Evolutionary conservation across 2,329 filamentous ascomycete genomes (phyloP), one percentile per base, ranked within the genome.

Genomic region (Tolypocladium paradoxum): DNA sequence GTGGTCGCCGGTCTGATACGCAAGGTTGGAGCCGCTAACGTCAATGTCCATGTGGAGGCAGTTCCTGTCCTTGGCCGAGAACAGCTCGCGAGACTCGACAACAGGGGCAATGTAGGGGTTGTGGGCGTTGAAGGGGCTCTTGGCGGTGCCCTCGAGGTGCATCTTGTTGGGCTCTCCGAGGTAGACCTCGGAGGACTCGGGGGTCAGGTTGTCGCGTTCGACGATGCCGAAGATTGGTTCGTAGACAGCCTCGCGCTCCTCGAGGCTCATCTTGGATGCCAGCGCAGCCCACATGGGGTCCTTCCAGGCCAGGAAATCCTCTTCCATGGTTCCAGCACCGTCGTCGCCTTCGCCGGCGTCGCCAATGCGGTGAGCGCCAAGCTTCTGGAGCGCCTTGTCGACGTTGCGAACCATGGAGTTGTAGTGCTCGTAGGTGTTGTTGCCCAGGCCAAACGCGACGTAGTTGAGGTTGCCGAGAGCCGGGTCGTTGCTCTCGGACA

Each of bases 381-480:
- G 78, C 64, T 88, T 92, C 65, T 83, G 78, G 55, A 99, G 76
- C 57, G 84, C 84, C 68, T 87, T 84, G 73, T 93, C 84, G 54
- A 97, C 85, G 58, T 92, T 88, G 69, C 92, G 90, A 56, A 99
- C 91, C 90, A 99, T 96, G 51, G 87, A 87, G 76, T 99, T 99
- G 79, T 96, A 99, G 77, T 99, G 93, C 69, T 99, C 93, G 69
- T 99, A 99, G 31, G 93, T 97, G 77, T 97, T 99, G 78, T 99
- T 99, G 61, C 93, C 93, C 38, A 99, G 83, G 65, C 93, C 93
- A 64, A 99, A 99, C 54, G 90, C 82, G 65, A 99, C 90, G 67
- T 91, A 99, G 70, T 91, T 92, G 66, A 99, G 81, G 64, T 89
- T 91, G 50, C 74, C 77, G 52, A 99, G 82, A 49, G 92, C 81